Evolutionary conservation across 2,329 filamentous ascomycete species (phyloP).

Genomic region (Cercospora janseana): DNA sequence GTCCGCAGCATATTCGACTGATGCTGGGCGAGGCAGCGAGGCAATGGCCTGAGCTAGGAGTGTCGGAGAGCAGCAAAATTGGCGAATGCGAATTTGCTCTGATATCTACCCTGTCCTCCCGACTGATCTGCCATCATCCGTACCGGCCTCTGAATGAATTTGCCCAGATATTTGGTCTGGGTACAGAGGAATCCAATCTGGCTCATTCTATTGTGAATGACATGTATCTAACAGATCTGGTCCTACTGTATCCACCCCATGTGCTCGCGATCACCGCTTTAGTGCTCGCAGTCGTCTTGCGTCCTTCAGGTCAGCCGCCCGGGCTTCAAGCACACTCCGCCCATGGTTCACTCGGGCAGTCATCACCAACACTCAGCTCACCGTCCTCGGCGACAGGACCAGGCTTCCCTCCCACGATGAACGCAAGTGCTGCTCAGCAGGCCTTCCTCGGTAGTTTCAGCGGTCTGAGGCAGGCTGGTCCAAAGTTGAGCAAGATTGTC

Average conservation of each 20-base stretch:
- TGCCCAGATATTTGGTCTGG: conserved; percentile 66
- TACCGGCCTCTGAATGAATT: conserved; percentile 77
- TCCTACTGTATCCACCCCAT: conserved; percentile 80
- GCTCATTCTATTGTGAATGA: conserved; percentile 87
- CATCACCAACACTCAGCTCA: conserved; percentile 30
- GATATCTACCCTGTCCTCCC: conserved; percentile 86
- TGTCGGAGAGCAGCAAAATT: conserved; percentile 75
- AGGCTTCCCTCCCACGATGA: conserved; percentile 26
- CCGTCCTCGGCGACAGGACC: conserved; percentile 17
- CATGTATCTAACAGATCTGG: conserved; percentile 88
- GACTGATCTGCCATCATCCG: conserved; percentile 86
- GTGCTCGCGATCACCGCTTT: conserved; percentile 83
- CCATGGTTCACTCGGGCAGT: conserved; percentile 18
- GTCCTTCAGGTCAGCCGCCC: conserved; percentile 56
- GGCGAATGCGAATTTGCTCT: conserved; percentile 93
- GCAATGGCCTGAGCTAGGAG: conserved; percentile 77
- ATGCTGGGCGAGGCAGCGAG: conserved; percentile 82
- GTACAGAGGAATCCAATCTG: conserved; percentile 73
- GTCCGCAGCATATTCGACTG: conserved; percentile 89
- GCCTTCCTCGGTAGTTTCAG: conserved; percentile 36
- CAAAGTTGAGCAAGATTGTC: conserved; percentile 54
- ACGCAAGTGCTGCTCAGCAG: conserved; percentile 36
- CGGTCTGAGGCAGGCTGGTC: conserved; percentile 39
- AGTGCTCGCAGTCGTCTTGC: conserved; percentile 77
- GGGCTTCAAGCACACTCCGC: conserved; percentile 46